Base-by-base conservation (phyloP, 768 basidiomycete species). In the Hericium alpestre region DNA sequence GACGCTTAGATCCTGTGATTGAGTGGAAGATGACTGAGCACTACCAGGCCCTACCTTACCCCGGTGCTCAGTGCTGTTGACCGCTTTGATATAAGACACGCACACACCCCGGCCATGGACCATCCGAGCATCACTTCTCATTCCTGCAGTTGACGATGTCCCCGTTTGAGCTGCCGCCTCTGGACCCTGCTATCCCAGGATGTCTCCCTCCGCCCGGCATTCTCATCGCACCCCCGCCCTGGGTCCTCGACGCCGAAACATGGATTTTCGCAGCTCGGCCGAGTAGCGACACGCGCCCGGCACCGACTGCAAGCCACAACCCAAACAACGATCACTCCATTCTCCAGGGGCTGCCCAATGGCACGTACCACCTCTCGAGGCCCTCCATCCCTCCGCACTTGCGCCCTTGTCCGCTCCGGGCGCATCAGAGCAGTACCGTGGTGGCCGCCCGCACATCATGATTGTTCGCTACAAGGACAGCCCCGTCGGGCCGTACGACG, bases 401-500 rank as follows among this genome's bases (percentile, higher is more conserved):
- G 51, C 18, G 22, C 49, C 49, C 23, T 2, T 51, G 15, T 16
- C 54, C 2, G 57, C 38, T 2, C 6, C 57, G 2, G 43, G 56
- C 38, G 60, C 27, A 20, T 15, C 16, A 13, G 39, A 43, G 1
- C 60, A 61, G 39, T 54, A 54, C 55, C 53, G 55, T 11, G 61
- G 58, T 20, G 55, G 61, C 13, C 5, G 37, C 13, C 13, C 50
- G 12, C 1, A 5, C 12, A 32, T 53, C 43, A 39, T 54, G 7
- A 37, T 61, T 8, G 50, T 52, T 20, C 58, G 53, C 2, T 59
- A 60, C 27, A 57, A 51, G 20, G 50, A 57, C 4, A 51, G 55
- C 8, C 61, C 61, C n/a, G 43, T 56, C 20, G 61, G 61, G 4
- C 53, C 61, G 7, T 61, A 61, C 58, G 61, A 61, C 16, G 61